Evolutionary conservation across 176 grass and related monocot genomes (phyloP), one percentile per base, ranked within the genome.

Genomic region (Puya raimondii): DNA sequence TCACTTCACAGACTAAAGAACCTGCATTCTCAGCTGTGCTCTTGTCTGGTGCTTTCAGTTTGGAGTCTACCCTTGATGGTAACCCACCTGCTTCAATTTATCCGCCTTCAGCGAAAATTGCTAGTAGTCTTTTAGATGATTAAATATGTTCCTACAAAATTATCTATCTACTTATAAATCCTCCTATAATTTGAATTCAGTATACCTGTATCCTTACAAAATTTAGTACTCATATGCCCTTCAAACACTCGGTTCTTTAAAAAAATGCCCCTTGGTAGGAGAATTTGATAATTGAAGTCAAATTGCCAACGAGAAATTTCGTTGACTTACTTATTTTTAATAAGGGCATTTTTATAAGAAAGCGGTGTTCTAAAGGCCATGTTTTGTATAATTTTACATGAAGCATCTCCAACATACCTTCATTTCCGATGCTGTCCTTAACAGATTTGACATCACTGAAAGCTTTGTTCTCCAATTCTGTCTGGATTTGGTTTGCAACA

Each of bases 31-130:
- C 49, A 58, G 74, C 51, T 78, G 63, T 49, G 54, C 73, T 63
- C 73, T 54, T 67, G 11, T 81, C 76, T 66, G 26, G 21, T 68
- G 65, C 52, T 67, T 29, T 78, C 49, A 71, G 49, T 61, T 78
- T 67, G 6, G n/a, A 80, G 65, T 48, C 49, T 9, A 70, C 66
- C 47, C 51, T 11, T 70, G 7, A 21, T 15, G 7, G 26, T n/a
- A 77, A 71, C 54, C 66, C 75, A 78, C 70, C 85, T 88, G 73
- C 59, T 74, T 67, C 13, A 78, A 63, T 14, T 73, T 67, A 71
- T 27, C 26, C 73, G 67, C 15, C 16, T 48, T 77, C 48, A 76
- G 48, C 70, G 20, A 23, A 84, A 51, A 25, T 63, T 16, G 54
- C 11, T 57, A 65, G 29, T 42, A 42, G 33, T 42, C 33, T 7